Base-by-base conservation (phyloP, 2,329 filamentous ascomycete species). In the Pseudogymnoascus sp. region DNA sequence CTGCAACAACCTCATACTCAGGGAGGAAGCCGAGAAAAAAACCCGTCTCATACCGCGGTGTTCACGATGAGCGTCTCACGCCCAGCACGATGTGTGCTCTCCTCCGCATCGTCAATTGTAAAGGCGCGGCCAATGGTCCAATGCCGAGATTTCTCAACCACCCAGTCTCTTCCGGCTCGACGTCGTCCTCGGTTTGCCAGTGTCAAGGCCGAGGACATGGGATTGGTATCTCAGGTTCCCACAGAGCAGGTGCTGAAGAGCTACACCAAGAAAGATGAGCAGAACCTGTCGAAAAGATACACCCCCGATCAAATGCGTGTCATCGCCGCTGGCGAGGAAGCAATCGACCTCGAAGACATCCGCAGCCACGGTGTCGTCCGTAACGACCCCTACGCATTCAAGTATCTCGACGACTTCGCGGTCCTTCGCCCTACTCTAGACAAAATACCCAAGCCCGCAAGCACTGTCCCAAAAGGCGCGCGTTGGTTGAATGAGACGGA, bases 361-460 rank as follows among this genome's bases (percentile, higher is more conserved):
- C 81, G 87, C 44, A 80, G 85, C 35, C 89, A 95, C 77, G 90
- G 87, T 68, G 82, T 85, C 47, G 76, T 90, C 69, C 87, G 91
- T 66, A 82, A 79, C 63, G 92, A 96, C 73, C 82, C 86, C 8
- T 89, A 90, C 80, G 80, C 81, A 62, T 78, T 93, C 60, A 80
- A 84, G 66, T 95, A 96, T 75, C 78, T 93, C 63, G 92, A 97
- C 74, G 91, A 96, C 75, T 89, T 96, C 71, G 85, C 88, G 65
- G 83, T 83, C 64, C 82, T 93, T 67, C 85, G 91, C 71, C 90
- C 91, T 62, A 81, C 90, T 60, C 83, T 95, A 65, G 93, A 97
- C 78, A 83, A 87, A 73, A 85, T 79, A 74, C 83, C 77, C 69
- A 80, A 77, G 74, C 68, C 67, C 19, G 64, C 69, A n/a, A 67